These are phyloP conservation scores for Malus orientalis DNA, from an alignment of 306 rosid species.

Conservation along the genomic window DNA sequence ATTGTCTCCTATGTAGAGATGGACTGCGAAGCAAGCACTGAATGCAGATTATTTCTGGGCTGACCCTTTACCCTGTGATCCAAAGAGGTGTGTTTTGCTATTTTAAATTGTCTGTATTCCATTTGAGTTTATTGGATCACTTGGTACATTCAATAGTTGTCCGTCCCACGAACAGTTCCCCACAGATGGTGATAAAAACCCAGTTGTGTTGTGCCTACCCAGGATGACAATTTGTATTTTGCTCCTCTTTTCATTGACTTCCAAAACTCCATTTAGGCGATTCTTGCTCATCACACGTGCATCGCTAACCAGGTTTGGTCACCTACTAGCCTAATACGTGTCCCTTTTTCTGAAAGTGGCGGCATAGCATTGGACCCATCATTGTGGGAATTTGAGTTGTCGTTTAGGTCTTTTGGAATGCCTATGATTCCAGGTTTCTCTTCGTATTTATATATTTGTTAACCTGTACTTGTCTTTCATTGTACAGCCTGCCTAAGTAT, in stretches of 20 bases:
- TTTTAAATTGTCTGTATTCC: background rate
- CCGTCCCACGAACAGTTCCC: background rate
- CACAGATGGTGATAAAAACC: background rate
- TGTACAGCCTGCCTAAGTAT: constrained; percentile 53
- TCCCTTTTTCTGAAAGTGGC: background rate
- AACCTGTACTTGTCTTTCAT: constrained; percentile 7
- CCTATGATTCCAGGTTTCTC: background rate
- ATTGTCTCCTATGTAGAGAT: constrained; percentile 33
- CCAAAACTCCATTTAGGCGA: background rate
- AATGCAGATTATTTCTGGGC: constrained; percentile 73
- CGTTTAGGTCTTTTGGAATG: background rate
- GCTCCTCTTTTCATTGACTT: background rate
- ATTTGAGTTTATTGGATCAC: background rate
- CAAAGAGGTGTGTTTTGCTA: constrained; percentile 38
- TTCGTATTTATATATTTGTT: background rate
- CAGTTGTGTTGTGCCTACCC: background rate
- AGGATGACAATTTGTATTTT: no score
- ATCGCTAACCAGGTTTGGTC: background rate
- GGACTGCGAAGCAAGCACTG: constrained; percentile 58
- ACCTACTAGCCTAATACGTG: background rate
- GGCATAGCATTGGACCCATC: background rate
- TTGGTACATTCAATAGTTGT: background rate
- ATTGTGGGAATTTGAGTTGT: background rate
- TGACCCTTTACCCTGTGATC: constrained; percentile 68
- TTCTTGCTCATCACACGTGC: background rate